Conservation (phyloP, 225 moss, liverwort and hornwort species). For the Lunularia cruciata region DNA sequence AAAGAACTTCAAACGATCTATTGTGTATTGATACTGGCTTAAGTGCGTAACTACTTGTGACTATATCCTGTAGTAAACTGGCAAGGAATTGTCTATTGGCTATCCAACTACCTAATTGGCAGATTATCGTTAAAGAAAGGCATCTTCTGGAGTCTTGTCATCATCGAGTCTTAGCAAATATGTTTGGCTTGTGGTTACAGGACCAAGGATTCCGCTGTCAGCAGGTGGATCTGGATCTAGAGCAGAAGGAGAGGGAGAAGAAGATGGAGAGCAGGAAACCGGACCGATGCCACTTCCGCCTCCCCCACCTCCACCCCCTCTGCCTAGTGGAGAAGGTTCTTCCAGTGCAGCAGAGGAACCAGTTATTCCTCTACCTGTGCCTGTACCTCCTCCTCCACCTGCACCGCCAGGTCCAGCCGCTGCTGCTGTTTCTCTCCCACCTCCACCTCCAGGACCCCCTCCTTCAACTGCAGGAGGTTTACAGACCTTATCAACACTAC, state of each 20-base stretch:
- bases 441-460: slow-evolving; percentile 55
- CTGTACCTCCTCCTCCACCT: slow-evolving; percentile 86
- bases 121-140: too few relatives aligned
- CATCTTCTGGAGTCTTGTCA: too few relatives aligned
- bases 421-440: slow-evolving; percentile 57
- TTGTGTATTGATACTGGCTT: too few relatives aligned
- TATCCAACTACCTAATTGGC: too few relatives aligned
- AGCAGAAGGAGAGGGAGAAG: slow-evolving; percentile 24
- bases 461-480: slow-evolving; percentile 37
- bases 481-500: slow-evolving; percentile 36
- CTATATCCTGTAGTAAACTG: too few relatives aligned
- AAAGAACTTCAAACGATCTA: too few relatives aligned
- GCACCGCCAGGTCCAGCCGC: slow-evolving; percentile 51
- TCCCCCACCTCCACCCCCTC: slow-evolving; percentile 86
- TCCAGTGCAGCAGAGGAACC: slow-evolving; percentile 56
- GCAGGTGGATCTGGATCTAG: slow-evolving; percentile 33
- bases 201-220: slow-evolving; percentile 57
- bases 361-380: slow-evolving; percentile 65
- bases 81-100: too few relatives aligned
- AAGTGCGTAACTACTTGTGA: too few relatives aligned
- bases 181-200: slow-evolving; percentile 25
- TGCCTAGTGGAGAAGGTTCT: slow-evolving; percentile 60
- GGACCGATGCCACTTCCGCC: slow-evolving; percentile 71
- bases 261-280: slow-evolving; percentile 36
- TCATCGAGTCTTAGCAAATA: too few relatives aligned